Conservation (phyloP, 148 eudicot species). For the Oxyria digyna region DNA sequence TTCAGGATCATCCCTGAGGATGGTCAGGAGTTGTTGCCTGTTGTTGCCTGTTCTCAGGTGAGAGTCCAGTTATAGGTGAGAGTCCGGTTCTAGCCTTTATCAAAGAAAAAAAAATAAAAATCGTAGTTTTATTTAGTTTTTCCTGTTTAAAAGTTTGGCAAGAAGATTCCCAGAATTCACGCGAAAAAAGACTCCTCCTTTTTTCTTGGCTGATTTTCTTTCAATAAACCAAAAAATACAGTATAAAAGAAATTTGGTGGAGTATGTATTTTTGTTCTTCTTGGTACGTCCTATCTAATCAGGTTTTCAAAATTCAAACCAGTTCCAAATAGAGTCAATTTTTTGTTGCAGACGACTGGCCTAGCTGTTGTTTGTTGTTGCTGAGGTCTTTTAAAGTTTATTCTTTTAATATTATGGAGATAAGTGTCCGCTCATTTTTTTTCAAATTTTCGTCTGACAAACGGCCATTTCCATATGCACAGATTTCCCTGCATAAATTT, state of each 20-base stretch:
- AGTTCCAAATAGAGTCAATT: neutral
- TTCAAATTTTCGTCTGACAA: constrained; percentile 6
- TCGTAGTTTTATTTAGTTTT: too few species aligned
- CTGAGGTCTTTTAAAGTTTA: neutral
- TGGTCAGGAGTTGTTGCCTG: too few species aligned
- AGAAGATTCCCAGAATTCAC: neutral
- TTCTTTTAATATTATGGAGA: neutral
- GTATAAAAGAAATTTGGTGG: neutral
- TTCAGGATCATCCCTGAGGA: too few species aligned
- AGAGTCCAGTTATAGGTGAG: too few species aligned
- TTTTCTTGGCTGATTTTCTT: neutral
- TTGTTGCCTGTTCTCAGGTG: too few species aligned
- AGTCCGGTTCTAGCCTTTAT: too few species aligned
- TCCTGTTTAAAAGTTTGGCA: neutral
- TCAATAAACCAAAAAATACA: neutral
- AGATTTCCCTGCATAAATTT: neutral
- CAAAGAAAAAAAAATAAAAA: too few species aligned
- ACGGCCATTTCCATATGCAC: constrained; percentile 5
- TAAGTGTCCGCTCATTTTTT: neutral
- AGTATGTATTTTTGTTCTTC: too few species aligned
- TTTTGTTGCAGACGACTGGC: too few species aligned
- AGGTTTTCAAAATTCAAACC: neutral
- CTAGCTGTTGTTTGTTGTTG: neutral
- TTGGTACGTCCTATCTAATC: neutral
- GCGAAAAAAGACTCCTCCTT: neutral